phyloP scores from a whole-genome alignment of 2,329 filamentous ascomycete genomes.

The Colletotrichum incanum region DNA sequence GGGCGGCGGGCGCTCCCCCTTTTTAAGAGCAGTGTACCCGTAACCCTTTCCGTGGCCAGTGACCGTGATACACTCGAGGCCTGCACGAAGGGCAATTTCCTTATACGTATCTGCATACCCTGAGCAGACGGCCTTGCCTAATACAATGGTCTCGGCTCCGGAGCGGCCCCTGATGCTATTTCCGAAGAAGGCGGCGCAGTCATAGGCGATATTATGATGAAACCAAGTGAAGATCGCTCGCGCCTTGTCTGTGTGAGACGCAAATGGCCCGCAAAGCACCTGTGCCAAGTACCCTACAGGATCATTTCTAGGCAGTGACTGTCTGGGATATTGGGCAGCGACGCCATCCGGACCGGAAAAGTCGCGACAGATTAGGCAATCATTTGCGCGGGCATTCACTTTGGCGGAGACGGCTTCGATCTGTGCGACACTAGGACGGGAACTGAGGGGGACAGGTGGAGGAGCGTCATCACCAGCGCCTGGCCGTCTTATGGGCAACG shows the following conservation, averaged over 20 bases:
- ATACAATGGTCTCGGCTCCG: conserved; percentile 80
- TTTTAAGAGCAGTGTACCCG: conserved; percentile 75
- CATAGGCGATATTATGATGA: conserved; percentile 93
- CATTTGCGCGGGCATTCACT: conserved; percentile 48
- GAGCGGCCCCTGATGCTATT: conserved; percentile 77
- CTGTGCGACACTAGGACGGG: conserved; percentile 67
- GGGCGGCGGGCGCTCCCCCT: conserved; percentile 77
- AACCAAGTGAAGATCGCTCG: conserved; percentile 95
- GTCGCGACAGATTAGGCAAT: conserved; percentile 89
- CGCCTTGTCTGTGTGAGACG: conserved; percentile 90
- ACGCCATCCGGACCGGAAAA: conserved; percentile 87
- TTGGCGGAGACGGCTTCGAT: conserved; percentile 62
- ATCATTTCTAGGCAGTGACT: conserved; percentile 76
- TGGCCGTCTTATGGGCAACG: conserved; percentile 40
- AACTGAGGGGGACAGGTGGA: conserved; percentile 67
- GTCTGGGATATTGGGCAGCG: conserved; percentile 82
- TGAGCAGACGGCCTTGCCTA: conserved; percentile 89
- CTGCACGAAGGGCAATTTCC: conserved; percentile 83
- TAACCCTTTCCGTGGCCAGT: conserved; percentile 90
- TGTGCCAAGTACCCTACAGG: conserved; percentile 83
- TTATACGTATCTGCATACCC: conserved; percentile 90
- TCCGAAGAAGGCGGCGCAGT: conserved; percentile 84
- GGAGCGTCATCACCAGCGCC: conserved; percentile 54
- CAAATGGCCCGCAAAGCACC: conserved; percentile 84
- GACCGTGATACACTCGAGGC: conserved; percentile 83